Base-by-base conservation (phyloP, 129 eudicot species). In the Logfia minima region DNA sequence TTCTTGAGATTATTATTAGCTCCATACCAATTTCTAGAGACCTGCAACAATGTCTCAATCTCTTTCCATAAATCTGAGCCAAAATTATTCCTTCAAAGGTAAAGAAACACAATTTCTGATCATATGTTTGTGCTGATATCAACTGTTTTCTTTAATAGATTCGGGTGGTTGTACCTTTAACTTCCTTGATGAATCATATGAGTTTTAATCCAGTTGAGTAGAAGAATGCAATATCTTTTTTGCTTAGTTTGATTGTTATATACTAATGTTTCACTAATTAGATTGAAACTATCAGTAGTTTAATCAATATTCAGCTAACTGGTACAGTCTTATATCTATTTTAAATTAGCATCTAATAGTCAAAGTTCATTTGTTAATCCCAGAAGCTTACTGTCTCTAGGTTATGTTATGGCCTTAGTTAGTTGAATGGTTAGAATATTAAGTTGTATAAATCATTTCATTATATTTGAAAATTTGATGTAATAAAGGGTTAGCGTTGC, bases 191-290 rank as follows among this genome's bases (percentile, higher is more conserved):
- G 55, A 48, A 29, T 64, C 93, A 93, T 76, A 96, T 92, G 69
- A 97, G 91, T 76, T 94, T 89, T 65, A 96, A 94, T 88, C 84
- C 91, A 75, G 81, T 92, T 1, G 83, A 90, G 74, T 94, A 94
- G 96, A 94, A 43, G 87, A 94, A 66, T 89, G 16, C 64, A 3
- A 35, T 1, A 13, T 63, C 19, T 3, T 55, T 34, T 75, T 51
- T 41, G 31, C 52, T 80, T 6, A 58, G 18, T 64, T 26, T n/a
- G 37, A 34, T 34, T 34, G 8, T 10, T 17, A 24, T 10, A 43
- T 19, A 48, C 14, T 37, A 6, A n/a, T 10, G 8, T 16, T 14
- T 29, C 14, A 60, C 53, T 37, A 26, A 62, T 5, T 39, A 39
- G 32, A 28, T 77, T 53, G 10, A 52, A 13, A 52, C 51, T 22